phyloP scores from a whole-genome alignment of 257 asterid genomes.

The Lycium barbarum region DNA sequence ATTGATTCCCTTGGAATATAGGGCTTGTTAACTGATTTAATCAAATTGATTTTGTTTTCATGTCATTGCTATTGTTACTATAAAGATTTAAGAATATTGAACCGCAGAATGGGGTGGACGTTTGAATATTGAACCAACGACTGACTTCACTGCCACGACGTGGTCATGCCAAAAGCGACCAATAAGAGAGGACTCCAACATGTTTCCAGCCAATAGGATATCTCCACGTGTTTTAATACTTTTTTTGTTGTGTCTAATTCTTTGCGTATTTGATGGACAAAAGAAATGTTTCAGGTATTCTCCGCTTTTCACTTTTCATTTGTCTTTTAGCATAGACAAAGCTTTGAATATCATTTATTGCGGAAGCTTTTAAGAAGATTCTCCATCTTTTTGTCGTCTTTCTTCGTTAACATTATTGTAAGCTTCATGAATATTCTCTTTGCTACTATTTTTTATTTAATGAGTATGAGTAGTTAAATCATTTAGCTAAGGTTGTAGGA shows the following conservation, averaged over 20 bases:
- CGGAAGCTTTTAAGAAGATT: no score
- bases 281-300: neutral
- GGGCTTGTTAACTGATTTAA: conserved; percentile 30
- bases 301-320: no score
- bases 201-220: neutral
- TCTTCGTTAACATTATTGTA: no score
- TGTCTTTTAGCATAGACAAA: no score
- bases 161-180: conserved; percentile 18
- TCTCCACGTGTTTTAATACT: neutral
- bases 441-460: no score
- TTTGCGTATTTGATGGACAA: neutral
- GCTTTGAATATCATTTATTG: no score
- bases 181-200: conserved; percentile 22
- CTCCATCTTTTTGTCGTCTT: no score
- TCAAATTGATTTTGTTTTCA: no score
- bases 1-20: conserved; percentile 33
- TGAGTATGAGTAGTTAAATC: no score
- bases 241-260: neutral
- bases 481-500: no score
- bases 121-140: conserved; percentile 24
- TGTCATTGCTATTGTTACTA: neutral
- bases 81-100: conserved; percentile 1
- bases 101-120: conserved; percentile 21
- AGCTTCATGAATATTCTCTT: no score
- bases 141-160: neutral